Evolutionary conservation across 495 filamentous ascomycete species (phyloP), one percentile per base, ranked within the genome.

Genomic region (Saxispiralis lemnorum): DNA sequence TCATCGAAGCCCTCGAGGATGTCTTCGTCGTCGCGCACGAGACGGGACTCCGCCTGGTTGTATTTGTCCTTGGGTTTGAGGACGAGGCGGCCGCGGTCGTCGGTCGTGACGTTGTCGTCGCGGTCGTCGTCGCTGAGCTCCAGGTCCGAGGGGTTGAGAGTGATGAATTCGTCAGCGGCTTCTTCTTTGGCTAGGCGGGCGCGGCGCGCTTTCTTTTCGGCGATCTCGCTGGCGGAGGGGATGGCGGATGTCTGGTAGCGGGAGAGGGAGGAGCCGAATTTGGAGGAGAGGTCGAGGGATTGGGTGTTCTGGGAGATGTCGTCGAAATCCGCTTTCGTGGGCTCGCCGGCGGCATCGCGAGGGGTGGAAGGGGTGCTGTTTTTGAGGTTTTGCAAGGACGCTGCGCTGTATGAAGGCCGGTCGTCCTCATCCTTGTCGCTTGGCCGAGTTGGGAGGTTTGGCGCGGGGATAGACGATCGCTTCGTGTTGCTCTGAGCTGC

Each of bases 1-100:
- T 93, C 84, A 41, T 93, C 87, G 56, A 93, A 94, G 2, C 86
- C 86, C 63, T 97, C 89, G 24, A 77, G 79, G n/a, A 95, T 73
- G 55, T 94, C 83, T 55, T 96, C 89, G 54, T 95, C 88, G 41
- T 93, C 86, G 19, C 70, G 68, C 3, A 83, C 69, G 7, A 95
- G 70, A n/a, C 89, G 69, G 7, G 78, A 81, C 41, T 86, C 76
- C 2, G 63, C 55, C 53, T 69, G 75, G 54, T 57, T 64, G 57
- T 64, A 66, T 20, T 66, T 61, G 68, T 49, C 44, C 64, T 64
- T 56, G n/a, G 32, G 34, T 20, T 51, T 51, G 4, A 54, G 39
- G 24, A 54, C 42, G 14, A 48, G 45, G 10, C 38, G 36, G 24
- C 49, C 44, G 31, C n/a, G 28, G 7, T 33, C 40, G 28, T 56